Conservation (phyloP, 768 basidiomycete genomes). For the Galerina sulciceps region DNA sequence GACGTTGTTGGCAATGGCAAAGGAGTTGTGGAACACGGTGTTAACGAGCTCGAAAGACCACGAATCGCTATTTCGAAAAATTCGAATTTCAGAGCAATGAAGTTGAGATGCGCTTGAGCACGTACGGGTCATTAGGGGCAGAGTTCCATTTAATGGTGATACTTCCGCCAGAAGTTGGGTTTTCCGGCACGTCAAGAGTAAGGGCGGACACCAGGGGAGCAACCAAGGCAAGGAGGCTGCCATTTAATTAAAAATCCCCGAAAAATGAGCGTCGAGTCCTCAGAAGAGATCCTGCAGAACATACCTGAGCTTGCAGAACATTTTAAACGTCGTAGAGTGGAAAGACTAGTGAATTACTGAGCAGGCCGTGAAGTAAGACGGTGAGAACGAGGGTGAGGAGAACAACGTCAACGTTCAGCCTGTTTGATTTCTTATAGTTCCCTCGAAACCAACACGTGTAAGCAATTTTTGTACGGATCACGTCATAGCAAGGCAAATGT, state of each 20-base stretch:
- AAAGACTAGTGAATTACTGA: slow-evolving; percentile 24
- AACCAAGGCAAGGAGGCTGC: slow-evolving; percentile 46
- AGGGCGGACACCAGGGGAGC: slow-evolving; percentile 54
- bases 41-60: slow-evolving; percentile 56
- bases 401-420: slow-evolving; percentile 3
- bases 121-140: slow-evolving; percentile 45
- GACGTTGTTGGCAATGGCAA: slow-evolving; percentile 62
- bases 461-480: slow-evolving; percentile 25
- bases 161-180: slow-evolving; percentile 31
- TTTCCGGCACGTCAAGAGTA: slow-evolving; percentile 39
- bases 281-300: slow-evolving; percentile 11
- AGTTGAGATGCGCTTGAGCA: not conserved
- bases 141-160: slow-evolving; percentile 54
- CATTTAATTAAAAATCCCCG: slow-evolving; percentile 4
- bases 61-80: slow-evolving; percentile 11
- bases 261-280: not conserved
- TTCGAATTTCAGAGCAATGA: not conserved
- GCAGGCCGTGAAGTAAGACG: slow-evolving; percentile 20
- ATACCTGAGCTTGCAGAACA: slow-evolving; percentile 57
- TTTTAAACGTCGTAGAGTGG: slow-evolving; percentile 35
- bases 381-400: slow-evolving; percentile 19
- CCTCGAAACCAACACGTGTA: slow-evolving; percentile 28
- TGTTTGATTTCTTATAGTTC: slow-evolving; percentile 28
- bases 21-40: slow-evolving; percentile 51
- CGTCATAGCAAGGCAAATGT: not conserved